Evolutionary conservation across 2,329 filamentous ascomycete species (phyloP), one percentile per base, ranked within the genome.

Genomic region (Neurospora sp.): DNA sequence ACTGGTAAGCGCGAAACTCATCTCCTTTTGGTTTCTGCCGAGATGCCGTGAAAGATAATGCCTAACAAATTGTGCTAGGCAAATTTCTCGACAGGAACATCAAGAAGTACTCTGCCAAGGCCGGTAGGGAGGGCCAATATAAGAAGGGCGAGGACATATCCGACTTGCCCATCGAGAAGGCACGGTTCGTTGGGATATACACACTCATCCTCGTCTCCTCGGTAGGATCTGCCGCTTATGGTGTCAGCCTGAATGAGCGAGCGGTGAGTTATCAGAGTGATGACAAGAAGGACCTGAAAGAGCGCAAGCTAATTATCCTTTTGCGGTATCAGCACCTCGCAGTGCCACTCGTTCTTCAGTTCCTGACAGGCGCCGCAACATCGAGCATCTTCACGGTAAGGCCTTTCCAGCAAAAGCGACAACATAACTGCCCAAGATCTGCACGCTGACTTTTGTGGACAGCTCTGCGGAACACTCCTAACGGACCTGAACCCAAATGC

Each of bases 401-500:
- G 1, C 1, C 0, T 17, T 15, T 6, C 10, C 6, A 6, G 4
- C 36, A 3, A 3, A 11, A 11, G 23, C 12, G 23, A 23, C n/a
- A 10, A 19, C 4, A 15, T 28, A 3, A 15, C 5, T 2, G 19
- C 1, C 19, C 46, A 52, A 3, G 11, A 12, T 2, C 11, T 28
- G 46, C 23, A 28, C 11, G 11, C 19, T 52, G 46, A 52, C 46
- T 15, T 8, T 19, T 8, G 6, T 43, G 67, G 6, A 68, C 66
- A 69, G 66, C 66, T 71, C 19, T 70, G 69, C 39, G 72, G 69
- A 8, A 75, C 76, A 3, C 75, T 77, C 40, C 69, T 77, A 10
- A 77, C 76, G 1, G 76, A 76, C 68, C 71, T 76, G 19, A 77
- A 77, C 67, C 67, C 70, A 8, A 40, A 74, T 52, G 46, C 68